Evolutionary conservation across 2,329 filamentous ascomycete genomes (phyloP).

Genomic region (Cordyceps tenuipes): DNA sequence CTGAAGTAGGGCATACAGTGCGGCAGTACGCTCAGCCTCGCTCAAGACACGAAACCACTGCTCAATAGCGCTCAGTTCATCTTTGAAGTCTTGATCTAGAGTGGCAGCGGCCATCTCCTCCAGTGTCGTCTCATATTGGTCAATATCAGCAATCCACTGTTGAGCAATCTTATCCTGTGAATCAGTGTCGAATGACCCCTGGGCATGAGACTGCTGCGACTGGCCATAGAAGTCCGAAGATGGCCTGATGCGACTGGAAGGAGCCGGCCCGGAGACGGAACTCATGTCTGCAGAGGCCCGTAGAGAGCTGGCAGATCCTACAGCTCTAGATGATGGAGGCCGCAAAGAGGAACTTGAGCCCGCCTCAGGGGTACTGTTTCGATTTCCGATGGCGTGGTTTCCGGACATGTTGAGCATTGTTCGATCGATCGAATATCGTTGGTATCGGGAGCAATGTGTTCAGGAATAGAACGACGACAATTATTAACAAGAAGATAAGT

Average conservation of each 20-base stretch:
- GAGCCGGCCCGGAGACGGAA: conserved; percentile 58
- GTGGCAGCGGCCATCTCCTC: conserved; percentile 99
- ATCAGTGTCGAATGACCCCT: conserved; percentile 64
- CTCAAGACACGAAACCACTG: conserved; percentile 98
- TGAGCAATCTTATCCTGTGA: conserved; percentile 88
- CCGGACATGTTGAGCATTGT: conserved; percentile 58
- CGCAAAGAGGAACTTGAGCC: conserved; percentile 74
- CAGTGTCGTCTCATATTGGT: conserved; percentile 96
- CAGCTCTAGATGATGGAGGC: conserved; percentile 68
- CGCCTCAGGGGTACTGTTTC: conserved; percentile 94
- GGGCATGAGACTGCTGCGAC: conserved; percentile 57
- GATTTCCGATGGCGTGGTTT: conserved; percentile 66
- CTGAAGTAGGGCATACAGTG: conserved; percentile 88
- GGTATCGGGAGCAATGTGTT: conserved; percentile 12
- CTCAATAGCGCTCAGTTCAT: conserved; percentile 96
- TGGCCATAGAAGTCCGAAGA: conserved; percentile 93
- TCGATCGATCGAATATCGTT: conserved; percentile 11
- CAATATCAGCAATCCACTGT: conserved; percentile 98
- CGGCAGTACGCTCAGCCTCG: conserved; percentile 91
- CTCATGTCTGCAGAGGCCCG: conserved; percentile 96
- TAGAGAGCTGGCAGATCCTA: conserved; percentile 75
- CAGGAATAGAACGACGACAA: conserved; percentile 17
- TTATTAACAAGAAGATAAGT: conserved; percentile 18
- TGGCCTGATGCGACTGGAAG: conserved; percentile 76
- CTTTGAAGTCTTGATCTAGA: conserved; percentile 99